Percentiles rank a stretch among this genome's conserved stretches.
Evolutionary conservation across 805 yeast species (phyloP).

Genomic region (Saccharomycopsis selenospora): DNA sequence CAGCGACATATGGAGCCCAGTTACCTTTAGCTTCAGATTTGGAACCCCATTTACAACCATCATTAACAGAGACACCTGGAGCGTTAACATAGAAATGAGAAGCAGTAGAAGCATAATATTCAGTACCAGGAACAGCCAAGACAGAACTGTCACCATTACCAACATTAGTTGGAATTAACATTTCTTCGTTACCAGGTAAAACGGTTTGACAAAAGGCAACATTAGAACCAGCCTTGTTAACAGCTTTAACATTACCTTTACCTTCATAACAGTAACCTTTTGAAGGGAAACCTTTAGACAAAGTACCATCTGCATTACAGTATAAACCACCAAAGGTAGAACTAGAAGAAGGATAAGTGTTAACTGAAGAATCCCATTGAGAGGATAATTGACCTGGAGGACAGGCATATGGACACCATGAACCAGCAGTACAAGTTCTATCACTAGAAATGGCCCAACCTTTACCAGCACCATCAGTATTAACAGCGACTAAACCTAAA

Average conservation of each 20-base stretch:
- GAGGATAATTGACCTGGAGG: conserved; percentile 81
- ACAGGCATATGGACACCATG: conserved; percentile 88
- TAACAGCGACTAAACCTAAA: conserved; percentile 63
- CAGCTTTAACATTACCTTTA: conserved; percentile 59
- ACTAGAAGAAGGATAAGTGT: conserved; percentile 67
- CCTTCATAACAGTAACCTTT: conserved; percentile 70
- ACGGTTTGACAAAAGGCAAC: conserved; percentile 92
- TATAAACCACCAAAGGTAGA: conserved; percentile 79
- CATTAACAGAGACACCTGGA: conserved; percentile 69
- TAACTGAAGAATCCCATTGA: conserved; percentile 79
- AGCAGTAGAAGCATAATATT: conserved; percentile 80
- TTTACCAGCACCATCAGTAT: conserved; percentile 48
- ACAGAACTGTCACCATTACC: conserved; percentile 40
- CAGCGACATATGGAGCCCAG: conserved; percentile 93
- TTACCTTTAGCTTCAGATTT: conserved; percentile 65
- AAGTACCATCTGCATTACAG: conserved; percentile 64
- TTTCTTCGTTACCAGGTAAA: conserved; percentile 89
- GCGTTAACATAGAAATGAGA: conserved; percentile 81
- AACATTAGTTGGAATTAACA: conserved; percentile 79
- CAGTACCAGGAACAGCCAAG: conserved; percentile 79
- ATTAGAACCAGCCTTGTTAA: conserved; percentile 46
- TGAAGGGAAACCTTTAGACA: conserved; percentile 52
- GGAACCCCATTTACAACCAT: conserved; percentile 84
- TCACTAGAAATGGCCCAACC: conserved; percentile 89
- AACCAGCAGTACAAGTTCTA: conserved; percentile 64